These are phyloP conservation scores for Paecilomyces niveus DNA, from an alignment of 2,329 filamentous ascomycete species.

Conservation along the genomic window DNA sequence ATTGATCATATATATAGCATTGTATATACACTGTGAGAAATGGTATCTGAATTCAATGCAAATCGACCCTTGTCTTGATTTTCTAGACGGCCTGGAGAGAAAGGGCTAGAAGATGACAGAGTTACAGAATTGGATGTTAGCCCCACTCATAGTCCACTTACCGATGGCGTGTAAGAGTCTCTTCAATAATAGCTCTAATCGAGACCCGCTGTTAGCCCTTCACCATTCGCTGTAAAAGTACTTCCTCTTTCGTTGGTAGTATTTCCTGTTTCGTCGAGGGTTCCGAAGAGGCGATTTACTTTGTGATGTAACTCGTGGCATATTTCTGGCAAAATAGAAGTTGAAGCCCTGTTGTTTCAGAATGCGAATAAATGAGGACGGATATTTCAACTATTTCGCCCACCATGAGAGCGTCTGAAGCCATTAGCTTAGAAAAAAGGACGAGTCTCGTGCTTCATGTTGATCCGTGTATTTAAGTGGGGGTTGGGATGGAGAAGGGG, in stretches of 20 bases:
- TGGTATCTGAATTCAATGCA: neutral
- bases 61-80: neutral
- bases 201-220: slow-evolving; percentile 6
- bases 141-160: slow-evolving; percentile 1
- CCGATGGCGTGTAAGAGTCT: slow-evolving; percentile 7
- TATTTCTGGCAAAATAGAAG: slow-evolving; percentile 5
- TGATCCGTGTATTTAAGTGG: neutral
- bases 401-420: neutral
- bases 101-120: neutral
- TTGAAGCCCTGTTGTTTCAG: too few species aligned
- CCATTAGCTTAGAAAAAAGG: neutral
- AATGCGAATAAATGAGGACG: too few species aligned
- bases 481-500: neutral
- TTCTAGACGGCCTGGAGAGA: slow-evolving; percentile 7
- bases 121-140: neutral
- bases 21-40: neutral
- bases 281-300: slow-evolving; percentile 2
- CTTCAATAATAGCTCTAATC: slow-evolving; percentile 6
- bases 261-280: slow-evolving; percentile 1
- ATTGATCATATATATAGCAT: neutral
- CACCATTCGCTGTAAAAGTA: too few species aligned
- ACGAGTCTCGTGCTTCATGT: neutral
- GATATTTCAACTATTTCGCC: too few species aligned
- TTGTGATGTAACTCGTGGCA: slow-evolving; percentile 4
- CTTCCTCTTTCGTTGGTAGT: too few species aligned